Base-by-base conservation (phyloP, 2,329 filamentous ascomycete species). In the Pestalotiopsis sp. region DNA sequence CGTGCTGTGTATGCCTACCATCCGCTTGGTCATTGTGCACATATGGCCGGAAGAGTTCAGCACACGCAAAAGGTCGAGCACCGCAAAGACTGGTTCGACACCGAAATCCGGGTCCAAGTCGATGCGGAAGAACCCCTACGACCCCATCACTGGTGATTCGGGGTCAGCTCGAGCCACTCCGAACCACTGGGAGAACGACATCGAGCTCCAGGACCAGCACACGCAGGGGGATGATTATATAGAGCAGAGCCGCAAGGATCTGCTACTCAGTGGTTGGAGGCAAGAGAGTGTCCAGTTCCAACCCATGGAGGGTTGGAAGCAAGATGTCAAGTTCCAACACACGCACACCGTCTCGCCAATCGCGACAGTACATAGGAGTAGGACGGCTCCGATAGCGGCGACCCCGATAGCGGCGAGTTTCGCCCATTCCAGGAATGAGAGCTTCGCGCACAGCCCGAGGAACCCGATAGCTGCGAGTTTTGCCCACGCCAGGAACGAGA, bases 1-100 rank as follows among this genome's bases (percentile, higher is more conserved):
- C 31, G 65, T 67, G 52, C 65, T 60, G 14, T 61, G 65, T n/a
- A 31, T 45, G 57, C 65, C 65, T 31, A 67, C 56, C 20, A 62
- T 62, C 31, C 38, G 38, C 17, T 17, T 67, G 23, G 27, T 69
- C 25, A 38, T 69, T 23, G 66, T 45, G 23, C 49, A 23, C 17
- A 41, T 67, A 7, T 57, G 65, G 39, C 68, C 68, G 27, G 63
- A 27, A 23, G 38, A 66, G 12, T 27, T 68, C 4, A 62, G 66
- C 5, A 60, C 45, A 11, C 52, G 41, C 49, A 23, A 56, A 27
- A 66, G 52, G 17, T 56, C 64, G 12, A 57, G 41, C 17, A 4
- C 41, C 9, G 25, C 23, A 36, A 57, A 56, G 45, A 66, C 23
- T 20, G 25, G 52, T 5, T 52, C 45, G 14, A 56, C 41, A 36